Percentiles rank a stretch among this genome's conserved stretches.
Evolutionary conservation across 2,329 filamentous ascomycete genomes (phyloP).

Genomic region (Alternaria postmessia): DNA sequence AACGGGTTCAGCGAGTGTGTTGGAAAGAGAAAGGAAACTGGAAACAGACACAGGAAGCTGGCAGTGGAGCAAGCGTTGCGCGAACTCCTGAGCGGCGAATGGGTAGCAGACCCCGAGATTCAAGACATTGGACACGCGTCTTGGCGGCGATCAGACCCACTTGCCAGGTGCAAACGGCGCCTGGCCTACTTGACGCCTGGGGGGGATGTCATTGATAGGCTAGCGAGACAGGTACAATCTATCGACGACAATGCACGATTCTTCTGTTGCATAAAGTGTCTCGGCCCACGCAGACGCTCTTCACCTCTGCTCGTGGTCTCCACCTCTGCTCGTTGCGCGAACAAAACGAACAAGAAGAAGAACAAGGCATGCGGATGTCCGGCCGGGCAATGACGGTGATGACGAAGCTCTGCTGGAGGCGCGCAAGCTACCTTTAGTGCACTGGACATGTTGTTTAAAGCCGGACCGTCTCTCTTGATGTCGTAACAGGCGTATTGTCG

Average conservation of each 20-base stretch:
- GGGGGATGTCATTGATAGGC: conserved; percentile 18
- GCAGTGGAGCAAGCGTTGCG: conserved; percentile 19
- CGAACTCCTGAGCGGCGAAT: conserved; percentile 20
- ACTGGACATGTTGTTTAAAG: neutral
- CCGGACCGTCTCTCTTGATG: conserved; percentile 11
- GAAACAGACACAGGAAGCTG: conserved; percentile 7
- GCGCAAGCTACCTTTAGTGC: conserved; percentile 18
- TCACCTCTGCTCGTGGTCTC: conserved; percentile 2
- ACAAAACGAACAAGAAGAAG: neutral
- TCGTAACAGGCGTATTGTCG: conserved; percentile 9
- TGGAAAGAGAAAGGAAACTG: conserved; percentile 10
- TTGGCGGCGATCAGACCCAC: conserved; percentile 20
- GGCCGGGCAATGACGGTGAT: conserved; percentile 12
- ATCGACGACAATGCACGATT: conserved; percentile 9
- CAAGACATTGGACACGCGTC: conserved; percentile 19
- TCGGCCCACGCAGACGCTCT: conserved; percentile 9
- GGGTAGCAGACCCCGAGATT: conserved; percentile 13
- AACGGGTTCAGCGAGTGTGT: conserved; percentile 24
- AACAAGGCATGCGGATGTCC: neutral
- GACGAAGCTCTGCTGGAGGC: conserved; percentile 22
- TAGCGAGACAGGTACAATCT: conserved; percentile 9
- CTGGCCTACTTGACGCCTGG: conserved; percentile 4
- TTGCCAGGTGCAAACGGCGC: conserved; percentile 13
- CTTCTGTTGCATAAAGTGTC: conserved; percentile 21
- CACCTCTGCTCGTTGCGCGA: conserved; percentile 3